These are phyloP conservation scores for Alternaria dauci DNA, from an alignment of 2,329 filamentous ascomycete genomes.

Conservation along the genomic window DNA sequence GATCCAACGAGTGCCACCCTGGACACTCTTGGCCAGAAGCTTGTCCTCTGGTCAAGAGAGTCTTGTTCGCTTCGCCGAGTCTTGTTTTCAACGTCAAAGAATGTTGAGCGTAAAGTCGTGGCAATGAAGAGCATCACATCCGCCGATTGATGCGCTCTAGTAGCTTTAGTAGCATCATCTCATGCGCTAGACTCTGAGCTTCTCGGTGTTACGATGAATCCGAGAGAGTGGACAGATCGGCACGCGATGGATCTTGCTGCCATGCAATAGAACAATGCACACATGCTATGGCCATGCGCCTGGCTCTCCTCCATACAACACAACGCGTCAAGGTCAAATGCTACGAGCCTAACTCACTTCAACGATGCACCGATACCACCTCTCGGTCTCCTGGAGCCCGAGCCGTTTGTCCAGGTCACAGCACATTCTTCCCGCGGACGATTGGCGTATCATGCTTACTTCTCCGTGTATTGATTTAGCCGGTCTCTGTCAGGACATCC, in stretches of 20 bases:
- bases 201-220: not conserved
- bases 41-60: constrained; percentile 12
- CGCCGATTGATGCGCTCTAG: not conserved
- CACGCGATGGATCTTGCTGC: not conserved
- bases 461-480: constrained; percentile 10
- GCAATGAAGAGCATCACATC: not conserved
- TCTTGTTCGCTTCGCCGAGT: constrained; percentile 3
- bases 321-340: not conserved
- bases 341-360: not conserved
- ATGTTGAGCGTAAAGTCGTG: not conserved
- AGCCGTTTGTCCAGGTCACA: not conserved
- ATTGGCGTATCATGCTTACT: constrained; percentile 2
- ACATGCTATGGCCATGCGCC: not conserved
- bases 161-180: not conserved
- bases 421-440: not conserved
- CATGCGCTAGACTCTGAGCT: not conserved
- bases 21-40: constrained; percentile 11
- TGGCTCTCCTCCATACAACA: not conserved
- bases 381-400: not conserved
- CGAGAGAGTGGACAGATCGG: not conserved
- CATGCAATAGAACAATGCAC: not conserved
- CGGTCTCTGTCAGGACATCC: constrained; percentile 2
- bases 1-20: not conserved
- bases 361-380: not conserved
- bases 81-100: not conserved